Conservation (phyloP, 306 rosid genomes). For the Aeschynomene evenia region DNA sequence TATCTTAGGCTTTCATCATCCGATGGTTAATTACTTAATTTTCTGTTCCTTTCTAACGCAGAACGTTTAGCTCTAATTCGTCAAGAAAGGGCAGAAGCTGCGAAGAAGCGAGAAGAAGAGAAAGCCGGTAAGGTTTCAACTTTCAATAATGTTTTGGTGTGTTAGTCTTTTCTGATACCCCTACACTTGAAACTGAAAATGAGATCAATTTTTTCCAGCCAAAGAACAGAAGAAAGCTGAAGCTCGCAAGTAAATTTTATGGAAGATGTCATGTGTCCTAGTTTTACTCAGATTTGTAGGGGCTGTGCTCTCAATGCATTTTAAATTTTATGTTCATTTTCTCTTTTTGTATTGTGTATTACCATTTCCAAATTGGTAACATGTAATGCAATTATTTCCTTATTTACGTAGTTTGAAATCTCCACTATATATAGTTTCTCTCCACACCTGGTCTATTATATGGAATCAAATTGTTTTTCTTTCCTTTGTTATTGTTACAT, state of each 20-base stretch:
- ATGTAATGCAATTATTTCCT: slow-evolving; percentile 18
- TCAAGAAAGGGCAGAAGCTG: slow-evolving; percentile 91
- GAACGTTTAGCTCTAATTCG: slow-evolving; percentile 84
- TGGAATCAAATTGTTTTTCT: background rate
- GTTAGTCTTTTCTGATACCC: background rate
- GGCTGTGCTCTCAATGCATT: slow-evolving; percentile 12
- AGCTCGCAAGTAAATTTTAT: slow-evolving; percentile 61
- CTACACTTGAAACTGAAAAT: slow-evolving; percentile 27
- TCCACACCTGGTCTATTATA: background rate
- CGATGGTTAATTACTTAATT: background rate
- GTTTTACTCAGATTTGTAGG: slow-evolving; percentile 10
- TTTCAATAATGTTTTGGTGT: background rate
- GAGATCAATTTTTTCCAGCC: slow-evolving; percentile 46
- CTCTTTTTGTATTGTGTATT: slow-evolving; percentile 23
- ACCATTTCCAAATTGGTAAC: slow-evolving; percentile 23
- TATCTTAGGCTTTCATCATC: background rate
- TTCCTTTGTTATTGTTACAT: background rate
- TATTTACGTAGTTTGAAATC: slow-evolving; percentile 8
- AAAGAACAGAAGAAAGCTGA: slow-evolving; percentile 77
- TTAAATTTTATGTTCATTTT: slow-evolving; percentile 14
- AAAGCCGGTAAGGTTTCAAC: slow-evolving; percentile 53
- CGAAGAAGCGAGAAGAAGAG: slow-evolving; percentile 81
- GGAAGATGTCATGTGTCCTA: background rate
- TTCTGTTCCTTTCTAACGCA: slow-evolving; percentile 35
- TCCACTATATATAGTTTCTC: background rate